Evolutionary conservation across 495 filamentous ascomycete genomes (phyloP), one percentile per base, ranked within the genome.

Genomic region (Lepidopterella palustris): DNA sequence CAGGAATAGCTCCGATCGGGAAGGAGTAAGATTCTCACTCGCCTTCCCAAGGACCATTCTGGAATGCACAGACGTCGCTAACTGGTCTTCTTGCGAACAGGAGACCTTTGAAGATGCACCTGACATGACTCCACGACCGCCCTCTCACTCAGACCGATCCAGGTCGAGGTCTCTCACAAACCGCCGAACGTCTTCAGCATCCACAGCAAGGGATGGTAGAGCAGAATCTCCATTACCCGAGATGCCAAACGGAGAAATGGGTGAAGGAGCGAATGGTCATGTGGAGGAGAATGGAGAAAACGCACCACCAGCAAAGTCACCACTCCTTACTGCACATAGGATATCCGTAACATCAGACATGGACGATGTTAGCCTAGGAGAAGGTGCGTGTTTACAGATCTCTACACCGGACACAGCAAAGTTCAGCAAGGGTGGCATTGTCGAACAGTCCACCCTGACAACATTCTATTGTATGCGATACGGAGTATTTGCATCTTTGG

Each of bases 351-450:
- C 52, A 1, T 64, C 61, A 28, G 63, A 66, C 48, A 67, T 69
- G 67, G 64, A 69, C 28, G 67, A 69, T 23, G 67, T 67, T 24
- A 55, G 50, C 54, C 42, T 69, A n/a, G 67, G 64, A 45, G 67
- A 67, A 65, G 63, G 66, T 66, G 42, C 5, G 53, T 40, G 15
- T 25, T 9, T 5, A 42, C 9, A 3, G n/a, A 21, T 21, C n/a
- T 24, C 2, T 26, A 26, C 26, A 3, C 4, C 6, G 18, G 47
- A 50, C 18, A 2, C 18, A 24, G 25, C 23, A 18, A 18, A 11
- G 3, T 42, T 27, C 26, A 50, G 47, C 47, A 26, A 50, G 25
- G 47, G 47, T 42, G 35, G 2, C 3, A 3, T 18, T 3, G 13
- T 42, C 35, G 3, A 10, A 42, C 3, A 18, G 13, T 10, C 3